Conservation (phyloP, 352 stramenopile genomes). For the Pseudoperonospora humuli region DNA sequence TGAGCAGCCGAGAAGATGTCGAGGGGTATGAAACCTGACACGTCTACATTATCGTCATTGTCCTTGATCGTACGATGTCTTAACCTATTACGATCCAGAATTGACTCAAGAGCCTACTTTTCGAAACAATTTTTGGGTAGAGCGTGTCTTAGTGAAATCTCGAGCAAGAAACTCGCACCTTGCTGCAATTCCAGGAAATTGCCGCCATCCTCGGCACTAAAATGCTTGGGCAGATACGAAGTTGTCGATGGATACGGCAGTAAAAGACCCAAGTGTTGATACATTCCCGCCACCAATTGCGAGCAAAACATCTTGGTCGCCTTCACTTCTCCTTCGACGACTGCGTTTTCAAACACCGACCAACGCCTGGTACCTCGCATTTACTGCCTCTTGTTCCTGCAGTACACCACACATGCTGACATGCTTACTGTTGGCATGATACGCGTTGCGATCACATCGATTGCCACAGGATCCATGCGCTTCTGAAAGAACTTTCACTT, state of each 20-base stretch:
- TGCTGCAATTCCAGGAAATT: constrained; percentile 77
- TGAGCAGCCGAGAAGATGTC: no score
- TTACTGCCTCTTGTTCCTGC: constrained; percentile 36
- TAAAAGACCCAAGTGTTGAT: constrained; percentile 71
- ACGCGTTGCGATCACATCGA: no score
- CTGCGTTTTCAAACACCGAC: constrained; percentile 81
- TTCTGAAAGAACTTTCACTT: no score
- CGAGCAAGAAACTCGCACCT: constrained; percentile 55
- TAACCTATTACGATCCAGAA: no score
- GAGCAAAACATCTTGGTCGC: constrained; percentile 76
- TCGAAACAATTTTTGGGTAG: no score
- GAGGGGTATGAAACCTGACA: no score
- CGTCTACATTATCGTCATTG: no score
- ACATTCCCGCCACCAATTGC: constrained; percentile 68
- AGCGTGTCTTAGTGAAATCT: constrained; percentile 61
- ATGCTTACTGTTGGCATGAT: no score
- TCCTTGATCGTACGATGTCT: no score
- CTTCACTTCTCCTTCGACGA: constrained; percentile 30
- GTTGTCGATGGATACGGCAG: constrained; percentile 77
- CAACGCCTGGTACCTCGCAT: constrained; percentile 49
- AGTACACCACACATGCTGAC: no score
- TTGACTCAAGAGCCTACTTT: no score
- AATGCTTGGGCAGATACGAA: constrained; percentile 85
- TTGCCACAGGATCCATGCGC: no score
- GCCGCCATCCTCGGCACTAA: constrained; percentile 40